These are phyloP conservation scores for Colletotrichum spaethianum DNA, from an alignment of 2,329 filamentous ascomycete genomes.

Conservation along the genomic window DNA sequence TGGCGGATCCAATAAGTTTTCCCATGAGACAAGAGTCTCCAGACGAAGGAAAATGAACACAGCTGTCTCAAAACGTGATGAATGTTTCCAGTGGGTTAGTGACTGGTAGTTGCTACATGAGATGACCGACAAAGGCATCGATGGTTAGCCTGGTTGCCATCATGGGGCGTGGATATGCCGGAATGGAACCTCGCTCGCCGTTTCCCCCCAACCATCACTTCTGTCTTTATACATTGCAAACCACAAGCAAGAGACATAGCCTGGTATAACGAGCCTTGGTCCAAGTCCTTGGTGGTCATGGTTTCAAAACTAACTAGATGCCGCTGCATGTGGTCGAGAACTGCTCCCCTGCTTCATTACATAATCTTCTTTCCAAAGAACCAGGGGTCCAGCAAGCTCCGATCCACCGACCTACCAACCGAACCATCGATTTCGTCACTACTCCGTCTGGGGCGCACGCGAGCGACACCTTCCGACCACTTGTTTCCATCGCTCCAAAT, in stretches of 20 bases:
- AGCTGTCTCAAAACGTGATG: no score
- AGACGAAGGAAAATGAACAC: no score
- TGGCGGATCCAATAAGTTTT: no score
- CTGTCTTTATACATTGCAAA: neutral
- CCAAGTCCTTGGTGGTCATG: neutral
- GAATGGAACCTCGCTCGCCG: neutral
- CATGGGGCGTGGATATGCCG: neutral
- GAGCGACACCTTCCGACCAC: slow-evolving; percentile 27
- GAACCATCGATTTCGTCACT: slow-evolving; percentile 46
- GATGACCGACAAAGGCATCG: no score
- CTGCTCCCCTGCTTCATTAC: neutral
- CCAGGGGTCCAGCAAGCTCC: slow-evolving; percentile 25
- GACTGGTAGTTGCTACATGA: no score
- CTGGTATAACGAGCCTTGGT: neutral
- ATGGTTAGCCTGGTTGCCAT: neutral
- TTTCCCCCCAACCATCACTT: neutral
- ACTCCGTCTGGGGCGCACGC: slow-evolving; percentile 17
- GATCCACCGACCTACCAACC: slow-evolving; percentile 32
- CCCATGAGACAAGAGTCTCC: no score
- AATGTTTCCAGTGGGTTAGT: neutral
- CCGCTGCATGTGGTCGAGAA: neutral
- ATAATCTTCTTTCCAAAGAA: neutral
- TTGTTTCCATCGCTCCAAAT: neutral
- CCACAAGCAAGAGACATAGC: neutral
- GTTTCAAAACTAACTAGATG: neutral